Base-by-base conservation (phyloP, 345 rosid genomes). In the Acer negundo region DNA sequence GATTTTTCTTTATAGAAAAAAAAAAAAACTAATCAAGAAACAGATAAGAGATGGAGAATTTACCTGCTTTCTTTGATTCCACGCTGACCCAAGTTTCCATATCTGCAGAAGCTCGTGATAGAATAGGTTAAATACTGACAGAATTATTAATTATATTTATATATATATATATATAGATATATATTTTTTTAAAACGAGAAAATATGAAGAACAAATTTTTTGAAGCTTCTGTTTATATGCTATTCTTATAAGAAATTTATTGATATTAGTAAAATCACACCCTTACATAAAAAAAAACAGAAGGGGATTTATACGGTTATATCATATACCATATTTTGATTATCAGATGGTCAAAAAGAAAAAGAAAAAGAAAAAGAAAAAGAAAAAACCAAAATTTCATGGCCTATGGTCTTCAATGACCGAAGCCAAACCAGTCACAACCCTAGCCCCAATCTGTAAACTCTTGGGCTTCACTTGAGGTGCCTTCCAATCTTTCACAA, bases 401-500 rank as follows among this genome's bases (percentile, higher is more conserved):
- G 80, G 80, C 62, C 70, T 17, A 42, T 22, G 42, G 23, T 80
- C 86, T 65, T 80, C 87, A 23, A 89, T 85, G 13, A 87, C 82
- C 2, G 90, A 84, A 63, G 97, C 86, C 83, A 92, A 86, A 31
- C 92, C 94, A 59, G 90, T 83, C 17, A 86, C 87, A 11, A 86
- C 79, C 84, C 79, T 84, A 4, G 82, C 77, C 59, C 90, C 90
- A 65, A 38, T 75, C 77, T 56, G 84, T 53, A 75, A 70, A 74
- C 84, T 80, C 84, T 75, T 89, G 58, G 88, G 85, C 80, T 88
- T 88, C 69, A 81, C 62, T 71, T 81, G 87, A 16, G 85, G 86
- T 24, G 88, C 85, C 75, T 84, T 84, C 87, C 90, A 86, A 51
- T 72, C 84, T 53, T 61, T 68, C 46, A 51, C 70, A 53, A 6